Base-by-base conservation (phyloP, 2,329 filamentous ascomycete species). In the Xylaria sp. region DNA sequence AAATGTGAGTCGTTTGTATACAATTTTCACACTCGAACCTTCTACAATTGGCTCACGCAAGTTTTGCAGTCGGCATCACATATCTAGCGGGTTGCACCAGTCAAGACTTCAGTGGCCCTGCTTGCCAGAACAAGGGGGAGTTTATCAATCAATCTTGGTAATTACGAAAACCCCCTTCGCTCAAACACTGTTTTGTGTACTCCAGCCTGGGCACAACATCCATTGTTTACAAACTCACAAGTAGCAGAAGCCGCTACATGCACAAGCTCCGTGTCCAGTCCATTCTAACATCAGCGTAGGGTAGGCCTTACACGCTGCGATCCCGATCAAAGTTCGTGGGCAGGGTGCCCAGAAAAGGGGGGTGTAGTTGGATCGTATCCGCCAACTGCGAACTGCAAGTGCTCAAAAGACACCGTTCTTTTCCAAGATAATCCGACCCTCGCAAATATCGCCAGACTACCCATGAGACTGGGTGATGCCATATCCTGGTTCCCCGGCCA, bases 11-110 rank as follows among this genome's bases (percentile, higher is more conserved):
- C 23, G 6, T 31, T 6, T 9, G 7, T 28, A 15, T 43, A 49
- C 15, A 13, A 28, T 3, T 13, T 20, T 28, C 57, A 13, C 20
- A 9, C 15, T 57, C 31, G n/a, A 23, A 10, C 25, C n/a, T 23
- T 52, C 49, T 39, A 25, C n/a, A 48, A 31, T 20, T 20, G 20
- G 20, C 68, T 70, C 51, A 70, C 46, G 9, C 36, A 9, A 10
- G 31, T 73, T 48, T 10, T 43, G 15, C 31, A 73, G 73, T 65
- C 15, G 48, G 63, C 28, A 64, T 69, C 9, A 73, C 71, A 2
- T 75, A 75, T 62, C 48, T 75, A 5, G 73, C 70, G 3, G 74
- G 73, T 15, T 75, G 74, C 59, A 75, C 74, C 6, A 70, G 67
- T 5, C 62, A 71, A 23, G 60, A 68, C 55, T 75, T 72, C 64